Percentiles rank a stretch among this genome's conserved stretches.
phyloP scores from a whole-genome alignment of 176 grass and related monocot species.

The Rhipidocladum racemiflorum region DNA sequence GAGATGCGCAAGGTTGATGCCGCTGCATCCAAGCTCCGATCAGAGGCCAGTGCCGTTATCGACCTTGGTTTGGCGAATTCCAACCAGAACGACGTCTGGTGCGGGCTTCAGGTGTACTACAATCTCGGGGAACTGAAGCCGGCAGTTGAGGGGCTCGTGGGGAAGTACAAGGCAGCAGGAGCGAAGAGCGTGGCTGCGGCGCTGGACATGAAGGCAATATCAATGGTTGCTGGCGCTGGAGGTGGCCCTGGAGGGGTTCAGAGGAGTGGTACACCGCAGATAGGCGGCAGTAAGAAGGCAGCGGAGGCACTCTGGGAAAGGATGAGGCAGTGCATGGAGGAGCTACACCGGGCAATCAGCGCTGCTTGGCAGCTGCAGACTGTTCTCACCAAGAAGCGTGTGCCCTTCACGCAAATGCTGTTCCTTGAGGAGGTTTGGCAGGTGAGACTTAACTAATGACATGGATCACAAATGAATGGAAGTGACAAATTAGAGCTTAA shows the following conservation, averaged over 20 bases:
- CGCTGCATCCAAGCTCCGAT: constrained; percentile 57
- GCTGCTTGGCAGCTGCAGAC: constrained; percentile 94
- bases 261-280: constrained; percentile 91
- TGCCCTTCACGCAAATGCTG: constrained; percentile 90
- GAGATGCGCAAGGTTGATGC: constrained; percentile 80
- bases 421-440: constrained; percentile 99
- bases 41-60: constrained; percentile 64
- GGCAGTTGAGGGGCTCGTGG: constrained; percentile 67
- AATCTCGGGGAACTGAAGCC: constrained; percentile 88
- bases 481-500: not conserved
- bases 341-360: constrained; percentile 61
- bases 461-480: not conserved
- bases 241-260: constrained; percentile 92
- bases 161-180: constrained; percentile 64
- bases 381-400: constrained; percentile 90
- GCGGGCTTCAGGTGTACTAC: constrained; percentile 93
- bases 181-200: constrained; percentile 72
- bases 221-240: constrained; percentile 44
- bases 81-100: constrained; percentile 98
- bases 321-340: constrained; percentile 92
- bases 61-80: constrained; percentile 69
- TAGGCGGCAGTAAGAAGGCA: constrained; percentile 86
- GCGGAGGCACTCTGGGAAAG: constrained; percentile 86
- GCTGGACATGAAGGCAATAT: constrained; percentile 97
- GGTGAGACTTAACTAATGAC: constrained; percentile 41